Evolutionary conservation across 148 eudicot genomes (phyloP).

Genomic region (Fagopyrum tataricum): DNA sequence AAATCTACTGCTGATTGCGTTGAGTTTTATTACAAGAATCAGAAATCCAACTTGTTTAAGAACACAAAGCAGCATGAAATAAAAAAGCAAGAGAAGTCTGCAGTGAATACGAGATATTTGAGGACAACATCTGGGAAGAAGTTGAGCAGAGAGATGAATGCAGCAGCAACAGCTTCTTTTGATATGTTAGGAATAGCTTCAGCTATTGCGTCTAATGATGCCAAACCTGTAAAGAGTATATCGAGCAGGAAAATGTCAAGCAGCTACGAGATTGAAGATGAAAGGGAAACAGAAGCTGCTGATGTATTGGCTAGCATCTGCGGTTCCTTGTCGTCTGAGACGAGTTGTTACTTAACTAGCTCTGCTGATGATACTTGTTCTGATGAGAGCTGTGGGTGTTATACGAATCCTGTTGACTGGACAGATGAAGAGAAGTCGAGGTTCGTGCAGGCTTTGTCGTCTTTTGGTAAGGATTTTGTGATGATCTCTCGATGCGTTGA

Average conservation of each 20-base stretch:
- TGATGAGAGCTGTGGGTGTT: slow-evolving; percentile 73
- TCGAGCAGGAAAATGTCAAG: slow-evolving; percentile 30
- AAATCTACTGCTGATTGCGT: slow-evolving; percentile 85
- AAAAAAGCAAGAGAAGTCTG: slow-evolving; percentile 46
- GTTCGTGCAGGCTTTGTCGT: slow-evolving; percentile 61
- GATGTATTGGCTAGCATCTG: slow-evolving; percentile 93
- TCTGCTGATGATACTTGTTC: slow-evolving; percentile 72
- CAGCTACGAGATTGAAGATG: slow-evolving; percentile 38
- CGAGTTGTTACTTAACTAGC: slow-evolving; percentile 88
- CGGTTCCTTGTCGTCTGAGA: slow-evolving; percentile 79
- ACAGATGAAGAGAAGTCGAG: slow-evolving; percentile 72
- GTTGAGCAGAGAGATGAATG: slow-evolving; percentile 46
- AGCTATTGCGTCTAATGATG: slow-evolving; percentile 53
- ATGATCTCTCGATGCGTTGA: slow-evolving; percentile 55
- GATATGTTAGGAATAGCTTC: slow-evolving; percentile 77
- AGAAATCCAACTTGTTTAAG: slow-evolving; percentile 58
- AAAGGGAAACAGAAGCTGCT: slow-evolving; percentile 77
- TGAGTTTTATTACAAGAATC: slow-evolving; percentile 91
- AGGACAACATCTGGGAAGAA: slow-evolving; percentile 65
- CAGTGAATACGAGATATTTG: slow-evolving; percentile 40
- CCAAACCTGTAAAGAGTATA: slow-evolving; percentile 21
- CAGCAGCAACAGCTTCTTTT: slow-evolving; percentile 47
- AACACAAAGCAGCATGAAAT: slow-evolving; percentile 47
- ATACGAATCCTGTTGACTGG: slow-evolving; percentile 62
- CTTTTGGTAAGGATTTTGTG: slow-evolving; percentile 69